Percentiles rank a stretch among this genome's conserved stretches.
These are phyloP conservation scores for Syzygium oleosum DNA, from an alignment of 345 rosid genomes.

Conservation along the genomic window DNA sequence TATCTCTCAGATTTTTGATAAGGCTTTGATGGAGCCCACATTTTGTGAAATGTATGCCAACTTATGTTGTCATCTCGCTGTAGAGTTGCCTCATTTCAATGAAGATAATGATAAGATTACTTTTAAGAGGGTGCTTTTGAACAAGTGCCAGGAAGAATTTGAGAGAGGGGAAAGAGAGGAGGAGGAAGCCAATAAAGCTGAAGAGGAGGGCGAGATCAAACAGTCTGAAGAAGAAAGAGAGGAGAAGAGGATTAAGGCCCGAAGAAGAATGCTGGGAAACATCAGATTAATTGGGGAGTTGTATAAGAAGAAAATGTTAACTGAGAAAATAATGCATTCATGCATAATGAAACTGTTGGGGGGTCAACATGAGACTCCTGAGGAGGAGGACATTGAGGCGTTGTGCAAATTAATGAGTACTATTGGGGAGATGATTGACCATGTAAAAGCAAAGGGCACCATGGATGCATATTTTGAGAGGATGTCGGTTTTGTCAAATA, in stretches of 20 bases:
- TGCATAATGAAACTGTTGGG: conserved; percentile 78
- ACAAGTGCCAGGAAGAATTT: conserved; percentile 96
- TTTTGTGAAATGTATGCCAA: conserved; percentile 97
- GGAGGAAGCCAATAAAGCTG: conserved; percentile 84
- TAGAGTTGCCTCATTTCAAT: conserved; percentile 63
- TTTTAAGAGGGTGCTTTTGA: conserved; percentile 78
- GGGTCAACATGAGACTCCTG: conserved; percentile 67
- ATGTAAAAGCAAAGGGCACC: conserved; percentile 42
- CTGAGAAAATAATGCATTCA: conserved; percentile 89
- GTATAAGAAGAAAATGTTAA: conserved; percentile 86
- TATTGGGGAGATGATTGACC: conserved; percentile 89
- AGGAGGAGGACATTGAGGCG: conserved; percentile 92
- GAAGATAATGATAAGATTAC: conserved; percentile 69
- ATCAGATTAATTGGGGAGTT: conserved; percentile 96
- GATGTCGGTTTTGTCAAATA: conserved; percentile 59
- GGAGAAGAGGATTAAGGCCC: conserved; percentile 74
- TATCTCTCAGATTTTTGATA: conserved; percentile 91
- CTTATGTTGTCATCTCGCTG: conserved; percentile 64
- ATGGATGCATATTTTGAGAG: conserved; percentile 81
- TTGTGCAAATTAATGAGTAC: conserved; percentile 93
- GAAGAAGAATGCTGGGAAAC: conserved; percentile 92
- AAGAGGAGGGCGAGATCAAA: conserved; percentile 71
- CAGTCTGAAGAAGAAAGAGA: conserved; percentile 79
- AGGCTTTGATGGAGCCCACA: conserved; percentile 97
- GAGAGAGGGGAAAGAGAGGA: conserved; percentile 91